Percentiles rank a stretch among this genome's conserved stretches.
phyloP scores from a whole-genome alignment of 2,329 filamentous ascomycete species.

The Pseudophaeomoniella oleicola region DNA sequence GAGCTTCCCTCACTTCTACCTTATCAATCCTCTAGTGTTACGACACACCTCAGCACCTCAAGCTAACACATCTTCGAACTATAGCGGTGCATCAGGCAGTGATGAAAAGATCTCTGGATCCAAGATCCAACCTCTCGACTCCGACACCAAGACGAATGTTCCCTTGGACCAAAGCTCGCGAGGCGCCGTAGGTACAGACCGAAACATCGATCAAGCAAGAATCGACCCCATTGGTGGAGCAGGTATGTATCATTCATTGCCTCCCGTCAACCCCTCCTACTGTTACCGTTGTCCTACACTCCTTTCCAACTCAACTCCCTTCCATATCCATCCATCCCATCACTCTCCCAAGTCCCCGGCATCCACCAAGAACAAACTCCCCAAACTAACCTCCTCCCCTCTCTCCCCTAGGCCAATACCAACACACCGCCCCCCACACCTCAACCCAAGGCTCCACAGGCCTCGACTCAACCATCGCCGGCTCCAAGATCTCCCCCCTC shows the following conservation, averaged over 20 bases:
- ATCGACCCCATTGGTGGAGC: slow-evolving; percentile 12
- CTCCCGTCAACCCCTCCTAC: too few species aligned
- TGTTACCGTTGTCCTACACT: neutral
- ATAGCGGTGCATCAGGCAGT: neutral
- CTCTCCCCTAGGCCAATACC: slow-evolving; percentile 9
- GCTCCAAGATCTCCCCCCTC: slow-evolving; percentile 13
- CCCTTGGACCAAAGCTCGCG: slow-evolving; percentile 7
- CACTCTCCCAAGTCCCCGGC: neutral
- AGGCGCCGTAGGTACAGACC: slow-evolving; percentile 9
- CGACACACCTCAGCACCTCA: too few species aligned
- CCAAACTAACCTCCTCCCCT: neutral
- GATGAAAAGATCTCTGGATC: slow-evolving; percentile 8
- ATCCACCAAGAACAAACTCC: neutral
- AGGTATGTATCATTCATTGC: slow-evolving; percentile 6
- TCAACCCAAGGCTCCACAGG: slow-evolving; percentile 13
- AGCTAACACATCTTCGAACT: too few species aligned
- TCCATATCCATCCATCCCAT: neutral
- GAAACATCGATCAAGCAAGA: slow-evolving; percentile 10
- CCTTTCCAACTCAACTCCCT: neutral
- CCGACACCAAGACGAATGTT: slow-evolving; percentile 7
- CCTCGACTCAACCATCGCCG: slow-evolving; percentile 12
- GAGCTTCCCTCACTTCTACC: too few species aligned
- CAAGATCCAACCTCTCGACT: slow-evolving; percentile 12
- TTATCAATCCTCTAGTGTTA: too few species aligned
- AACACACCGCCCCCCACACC: slow-evolving; percentile 12